These are phyloP conservation scores for Aspergillus sp. DNA, from an alignment of 2,329 filamentous ascomycete genomes.

Conservation along the genomic window DNA sequence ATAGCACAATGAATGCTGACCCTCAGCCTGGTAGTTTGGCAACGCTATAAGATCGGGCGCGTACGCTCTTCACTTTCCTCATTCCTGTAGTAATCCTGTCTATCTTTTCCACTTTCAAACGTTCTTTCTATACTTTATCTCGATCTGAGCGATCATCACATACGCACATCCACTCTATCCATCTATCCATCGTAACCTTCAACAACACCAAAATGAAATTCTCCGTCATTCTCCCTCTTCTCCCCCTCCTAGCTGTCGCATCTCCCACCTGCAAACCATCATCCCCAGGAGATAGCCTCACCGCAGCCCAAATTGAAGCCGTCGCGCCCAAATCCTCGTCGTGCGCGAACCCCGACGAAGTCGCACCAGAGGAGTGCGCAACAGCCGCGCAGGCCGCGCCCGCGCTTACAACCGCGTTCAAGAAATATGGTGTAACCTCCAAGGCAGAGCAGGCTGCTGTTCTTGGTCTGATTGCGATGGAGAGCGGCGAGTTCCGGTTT, in stretches of 20 bases:
- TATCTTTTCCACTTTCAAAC: background rate
- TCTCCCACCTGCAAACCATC: background rate
- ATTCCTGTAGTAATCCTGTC: background rate
- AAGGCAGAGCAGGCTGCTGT: constrained; percentile 67
- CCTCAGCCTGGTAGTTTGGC: background rate
- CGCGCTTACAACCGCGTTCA: constrained; percentile 57
- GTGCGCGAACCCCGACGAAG: constrained; percentile 50
- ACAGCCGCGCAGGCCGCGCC: constrained; percentile 63
- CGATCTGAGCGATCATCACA: too few species aligned
- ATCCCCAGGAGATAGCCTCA: background rate
- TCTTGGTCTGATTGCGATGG: constrained; percentile 69
- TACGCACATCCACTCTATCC: too few species aligned
- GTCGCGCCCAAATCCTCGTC: constrained; percentile 59
- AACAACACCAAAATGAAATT: background rate
- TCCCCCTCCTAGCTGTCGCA: background rate
- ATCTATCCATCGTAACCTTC: background rate
- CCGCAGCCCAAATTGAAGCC: constrained; percentile 26
- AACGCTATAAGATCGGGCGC: background rate
- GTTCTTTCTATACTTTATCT: background rate
- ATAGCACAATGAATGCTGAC: too few species aligned
- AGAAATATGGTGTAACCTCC: constrained; percentile 55
- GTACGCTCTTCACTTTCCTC: background rate
- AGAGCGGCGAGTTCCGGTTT: constrained; percentile 69
- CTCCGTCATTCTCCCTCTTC: background rate
- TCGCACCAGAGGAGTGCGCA: constrained; percentile 59